Conservation (phyloP, 306 rosid species). For the Trifolium subterraneum region DNA sequence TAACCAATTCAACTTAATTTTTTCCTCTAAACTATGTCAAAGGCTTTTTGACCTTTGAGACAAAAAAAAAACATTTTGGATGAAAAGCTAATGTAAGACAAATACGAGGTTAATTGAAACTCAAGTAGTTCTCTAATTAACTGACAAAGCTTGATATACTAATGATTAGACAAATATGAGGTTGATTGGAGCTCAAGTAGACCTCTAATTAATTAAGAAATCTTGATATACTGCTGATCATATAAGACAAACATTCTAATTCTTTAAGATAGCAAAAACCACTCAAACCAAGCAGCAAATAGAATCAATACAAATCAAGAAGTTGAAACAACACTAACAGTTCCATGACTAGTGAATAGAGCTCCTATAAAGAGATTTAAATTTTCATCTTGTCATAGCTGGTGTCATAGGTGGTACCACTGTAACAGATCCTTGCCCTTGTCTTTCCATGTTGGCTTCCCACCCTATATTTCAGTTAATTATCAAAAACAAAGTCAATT, state of each 20-base stretch:
- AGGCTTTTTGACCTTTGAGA: too few species aligned
- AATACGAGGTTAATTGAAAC: slow-evolving; percentile 6
- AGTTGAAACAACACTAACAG: slow-evolving; percentile 30
- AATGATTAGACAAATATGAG: too few species aligned
- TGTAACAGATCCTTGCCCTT: slow-evolving; percentile 28
- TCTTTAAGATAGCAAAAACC: slow-evolving; percentile 14
- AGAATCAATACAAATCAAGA: not conserved
- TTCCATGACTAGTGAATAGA: not conserved
- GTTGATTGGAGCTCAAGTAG: too few species aligned
- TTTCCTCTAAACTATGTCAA: too few species aligned
- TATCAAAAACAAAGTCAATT: slow-evolving; percentile 1
- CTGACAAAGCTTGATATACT: slow-evolving; percentile 6
- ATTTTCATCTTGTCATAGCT: slow-evolving; percentile 57
- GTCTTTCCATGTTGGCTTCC: slow-evolving; percentile 69
- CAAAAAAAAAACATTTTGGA: not conserved
- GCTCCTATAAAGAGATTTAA: slow-evolving; percentile 17
- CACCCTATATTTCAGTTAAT: slow-evolving; percentile 54
- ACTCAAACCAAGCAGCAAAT: slow-evolving; percentile 33
- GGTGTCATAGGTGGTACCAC: slow-evolving; percentile 44
- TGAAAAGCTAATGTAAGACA: not conserved
- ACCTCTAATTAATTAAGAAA: too few species aligned
- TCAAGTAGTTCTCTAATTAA: not conserved
- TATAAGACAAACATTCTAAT: slow-evolving; percentile 13
- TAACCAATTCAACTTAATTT: too few species aligned
- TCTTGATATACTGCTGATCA: not conserved